Conservation (phyloP, 2,329 filamentous ascomycete genomes). For the Colletotrichum viniferum region DNA sequence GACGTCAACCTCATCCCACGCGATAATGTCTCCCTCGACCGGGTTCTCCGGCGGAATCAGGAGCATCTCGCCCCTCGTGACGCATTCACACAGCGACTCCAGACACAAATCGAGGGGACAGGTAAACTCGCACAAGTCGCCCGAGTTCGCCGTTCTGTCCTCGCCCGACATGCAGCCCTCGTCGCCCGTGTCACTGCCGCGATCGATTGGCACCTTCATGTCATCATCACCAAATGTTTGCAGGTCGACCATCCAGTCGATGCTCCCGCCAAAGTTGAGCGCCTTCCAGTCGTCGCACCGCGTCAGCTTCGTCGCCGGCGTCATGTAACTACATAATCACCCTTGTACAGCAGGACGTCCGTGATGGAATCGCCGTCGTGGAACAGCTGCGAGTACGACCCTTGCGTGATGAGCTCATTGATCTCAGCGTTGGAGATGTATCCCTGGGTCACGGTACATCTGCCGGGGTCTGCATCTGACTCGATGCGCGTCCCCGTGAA, state of each 20-base stretch:
- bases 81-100: conserved; percentile 20
- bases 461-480: conserved; percentile 28
- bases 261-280: conserved; percentile 32
- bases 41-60: neutral
- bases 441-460: conserved; percentile 27
- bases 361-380: conserved; percentile 26
- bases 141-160: neutral
- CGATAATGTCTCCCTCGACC: conserved; percentile 22
- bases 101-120: conserved; percentile 21
- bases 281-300: conserved; percentile 19
- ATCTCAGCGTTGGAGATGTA: conserved; percentile 35
- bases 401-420: conserved; percentile 24
- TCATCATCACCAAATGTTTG: neutral
- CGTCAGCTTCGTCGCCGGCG: conserved; percentile 26
- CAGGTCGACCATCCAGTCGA: conserved; percentile 29
- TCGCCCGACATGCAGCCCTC: conserved; percentile 17
- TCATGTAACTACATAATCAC: conserved; percentile 30
- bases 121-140: conserved; percentile 20
- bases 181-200: neutral
- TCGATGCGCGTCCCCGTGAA: conserved; percentile 26
- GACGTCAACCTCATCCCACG: conserved; percentile 21
- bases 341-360: conserved; percentile 23
- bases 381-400: neutral
- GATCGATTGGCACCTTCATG: neutral
- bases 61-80: neutral